Evolutionary conservation across 345 rosid genomes (phyloP).

Genomic region (Durio zibethinus): DNA sequence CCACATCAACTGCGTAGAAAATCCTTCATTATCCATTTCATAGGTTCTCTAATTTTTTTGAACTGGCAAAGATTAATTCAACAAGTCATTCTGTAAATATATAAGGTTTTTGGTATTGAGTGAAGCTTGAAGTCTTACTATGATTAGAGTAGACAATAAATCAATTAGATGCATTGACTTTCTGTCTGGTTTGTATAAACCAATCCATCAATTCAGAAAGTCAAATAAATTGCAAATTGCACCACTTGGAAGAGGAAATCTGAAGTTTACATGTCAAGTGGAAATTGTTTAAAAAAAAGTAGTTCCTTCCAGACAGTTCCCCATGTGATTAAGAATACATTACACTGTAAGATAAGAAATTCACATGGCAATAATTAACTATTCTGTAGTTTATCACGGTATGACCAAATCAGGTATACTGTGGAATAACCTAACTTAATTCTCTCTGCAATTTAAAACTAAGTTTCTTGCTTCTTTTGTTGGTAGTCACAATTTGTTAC

Average conservation of each 20-base stretch:
- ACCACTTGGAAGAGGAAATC: background rate
- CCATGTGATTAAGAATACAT: slow-evolving; percentile 6
- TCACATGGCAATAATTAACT: too few relatives aligned
- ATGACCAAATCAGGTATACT: too few relatives aligned
- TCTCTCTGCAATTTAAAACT: background rate
- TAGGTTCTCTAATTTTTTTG: background rate
- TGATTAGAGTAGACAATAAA: background rate
- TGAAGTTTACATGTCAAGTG: background rate
- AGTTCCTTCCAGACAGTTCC: background rate
- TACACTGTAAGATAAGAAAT: background rate
- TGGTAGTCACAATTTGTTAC: slow-evolving; percentile 20
- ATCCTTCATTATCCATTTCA: background rate
- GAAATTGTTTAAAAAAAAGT: background rate
- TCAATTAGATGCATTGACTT: background rate
- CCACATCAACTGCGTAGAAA: background rate
- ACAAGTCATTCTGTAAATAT: background rate
- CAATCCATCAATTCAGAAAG: background rate
- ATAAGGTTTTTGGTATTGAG: background rate
- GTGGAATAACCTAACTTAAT: background rate
- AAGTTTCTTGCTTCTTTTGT: slow-evolving; percentile 3
- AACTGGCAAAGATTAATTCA: background rate
- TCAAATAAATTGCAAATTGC: background rate
- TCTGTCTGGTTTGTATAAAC: background rate
- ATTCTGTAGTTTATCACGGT: too few relatives aligned
- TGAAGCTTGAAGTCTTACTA: background rate